Percentiles rank a stretch among this genome's conserved stretches.
These are phyloP conservation scores for Zangia roseola DNA, from an alignment of 768 basidiomycete genomes.

Conservation along the genomic window DNA sequence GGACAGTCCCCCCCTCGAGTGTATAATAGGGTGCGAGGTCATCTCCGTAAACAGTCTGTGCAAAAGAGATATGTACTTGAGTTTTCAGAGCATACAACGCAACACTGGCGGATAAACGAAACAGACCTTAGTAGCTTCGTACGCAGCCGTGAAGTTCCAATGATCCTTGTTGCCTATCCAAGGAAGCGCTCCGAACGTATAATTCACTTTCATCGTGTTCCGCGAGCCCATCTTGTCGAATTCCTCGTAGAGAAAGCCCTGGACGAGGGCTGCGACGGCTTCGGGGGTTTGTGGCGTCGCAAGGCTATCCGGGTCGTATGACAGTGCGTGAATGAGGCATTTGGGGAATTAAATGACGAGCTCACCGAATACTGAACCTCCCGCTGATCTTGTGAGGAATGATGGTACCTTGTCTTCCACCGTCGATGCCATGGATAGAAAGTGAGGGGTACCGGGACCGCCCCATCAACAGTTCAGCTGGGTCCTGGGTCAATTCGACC, in stretches of 20 bases:
- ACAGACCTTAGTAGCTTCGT: constrained; percentile 67
- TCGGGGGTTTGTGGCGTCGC: constrained; percentile 83
- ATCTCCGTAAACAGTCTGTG: constrained; percentile 17
- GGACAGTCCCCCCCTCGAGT: constrained; percentile 86
- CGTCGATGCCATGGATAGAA: constrained; percentile 66
- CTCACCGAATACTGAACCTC: constrained; percentile 59
- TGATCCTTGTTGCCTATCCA: constrained; percentile 80
- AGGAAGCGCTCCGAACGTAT: constrained; percentile 72
- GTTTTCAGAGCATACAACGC: too few relatives aligned
- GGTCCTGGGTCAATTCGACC: constrained; percentile 49
- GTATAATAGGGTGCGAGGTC: constrained; percentile 66
- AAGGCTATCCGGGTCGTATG: constrained; percentile 36
- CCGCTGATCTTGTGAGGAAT: constrained; percentile 55
- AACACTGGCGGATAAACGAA: too few relatives aligned
- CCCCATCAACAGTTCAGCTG: constrained; percentile 53
- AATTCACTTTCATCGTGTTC: constrained; percentile 68
- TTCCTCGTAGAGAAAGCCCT: constrained; percentile 63
- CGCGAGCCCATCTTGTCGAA: constrained; percentile 80
- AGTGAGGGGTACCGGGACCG: constrained; percentile 61
- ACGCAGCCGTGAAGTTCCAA: constrained; percentile 87
- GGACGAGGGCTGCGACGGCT: constrained; percentile 61
- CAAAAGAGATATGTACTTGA: too few relatives aligned
- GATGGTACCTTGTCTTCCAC: constrained; percentile 57
- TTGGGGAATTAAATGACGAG: too few relatives aligned
- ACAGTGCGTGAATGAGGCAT: too few relatives aligned